Conservation (phyloP, 352 stramenopile genomes). For the Globisporangium viniferum region DNA sequence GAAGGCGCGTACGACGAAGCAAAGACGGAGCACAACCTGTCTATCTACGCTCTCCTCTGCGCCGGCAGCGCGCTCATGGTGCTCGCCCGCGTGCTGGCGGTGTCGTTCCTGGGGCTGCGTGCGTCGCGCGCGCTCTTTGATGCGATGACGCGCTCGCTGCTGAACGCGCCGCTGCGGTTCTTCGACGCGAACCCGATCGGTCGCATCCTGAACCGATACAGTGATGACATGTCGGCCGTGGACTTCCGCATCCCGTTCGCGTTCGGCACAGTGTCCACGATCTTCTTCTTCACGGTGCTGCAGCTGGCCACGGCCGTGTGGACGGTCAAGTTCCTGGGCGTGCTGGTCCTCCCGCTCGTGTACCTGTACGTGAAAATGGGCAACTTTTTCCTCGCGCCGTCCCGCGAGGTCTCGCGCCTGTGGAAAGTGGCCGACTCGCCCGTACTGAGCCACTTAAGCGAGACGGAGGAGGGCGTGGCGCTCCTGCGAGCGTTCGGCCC, state of each 20-base stretch:
- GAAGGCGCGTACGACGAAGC: background rate
- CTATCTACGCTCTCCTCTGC: constrained; percentile 23
- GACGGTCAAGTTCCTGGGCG: constrained; percentile 39
- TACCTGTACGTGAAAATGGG: no score
- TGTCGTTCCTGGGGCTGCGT: constrained; percentile 27
- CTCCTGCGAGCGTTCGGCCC: constrained; percentile 42
- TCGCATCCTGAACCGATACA: constrained; percentile 85
- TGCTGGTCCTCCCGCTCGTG: constrained; percentile 13
- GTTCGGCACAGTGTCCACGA: constrained; percentile 28
- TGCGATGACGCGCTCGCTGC: constrained; percentile 62
- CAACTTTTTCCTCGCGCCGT: no score
- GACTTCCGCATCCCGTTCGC: constrained; percentile 51
- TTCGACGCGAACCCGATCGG: constrained; percentile 88
- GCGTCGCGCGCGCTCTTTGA: constrained; percentile 62
- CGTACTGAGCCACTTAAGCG: constrained; percentile 37
- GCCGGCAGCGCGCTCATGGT: constrained; percentile 23
- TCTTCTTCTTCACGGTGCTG: constrained; percentile 53
- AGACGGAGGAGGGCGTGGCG: constrained; percentile 35
- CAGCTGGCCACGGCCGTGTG: constrained; percentile 49
- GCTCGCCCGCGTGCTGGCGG: constrained; percentile 15
- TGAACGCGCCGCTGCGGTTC: constrained; percentile 82
- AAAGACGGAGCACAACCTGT: constrained; percentile 17
- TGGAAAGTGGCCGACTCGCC: constrained; percentile 22
- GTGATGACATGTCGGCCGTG: constrained; percentile 79
- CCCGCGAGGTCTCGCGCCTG: constrained; percentile 42